phyloP scores from a whole-genome alignment of 768 basidiomycete genomes.

The Hydnomerulius pinastri region DNA sequence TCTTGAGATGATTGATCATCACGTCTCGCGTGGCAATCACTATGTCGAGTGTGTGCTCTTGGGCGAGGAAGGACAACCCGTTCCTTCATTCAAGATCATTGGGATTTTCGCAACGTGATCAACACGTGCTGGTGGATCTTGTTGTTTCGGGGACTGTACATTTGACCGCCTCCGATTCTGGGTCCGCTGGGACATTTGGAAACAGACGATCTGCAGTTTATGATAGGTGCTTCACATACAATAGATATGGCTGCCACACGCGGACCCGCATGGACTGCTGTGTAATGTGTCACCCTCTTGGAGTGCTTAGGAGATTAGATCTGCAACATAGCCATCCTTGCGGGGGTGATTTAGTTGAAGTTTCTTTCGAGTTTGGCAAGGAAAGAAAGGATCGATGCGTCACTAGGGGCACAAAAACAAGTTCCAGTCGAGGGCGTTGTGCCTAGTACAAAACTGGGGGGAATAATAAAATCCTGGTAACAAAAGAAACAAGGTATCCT shows the following conservation, averaged over 20 bases:
- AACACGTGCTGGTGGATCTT: neutral
- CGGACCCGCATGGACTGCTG: neutral
- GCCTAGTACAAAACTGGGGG: too few relatives aligned
- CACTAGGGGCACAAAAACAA: too few relatives aligned
- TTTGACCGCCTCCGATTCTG: neutral
- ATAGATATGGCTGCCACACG: neutral
- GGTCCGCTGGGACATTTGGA: neutral
- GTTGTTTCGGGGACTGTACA: neutral
- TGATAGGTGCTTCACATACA: neutral
- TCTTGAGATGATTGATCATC: conserved; percentile 82
- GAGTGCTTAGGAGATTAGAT: too few relatives aligned
- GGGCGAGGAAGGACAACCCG: conserved; percentile 83
- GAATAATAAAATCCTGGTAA: too few relatives aligned
- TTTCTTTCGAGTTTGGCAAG: too few relatives aligned
- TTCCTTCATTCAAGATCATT: conserved; percentile 86
- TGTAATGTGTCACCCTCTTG: too few relatives aligned
- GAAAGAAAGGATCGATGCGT: too few relatives aligned
- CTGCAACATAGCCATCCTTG: too few relatives aligned
- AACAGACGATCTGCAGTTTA: neutral
- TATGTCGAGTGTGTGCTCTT: conserved; percentile 88
- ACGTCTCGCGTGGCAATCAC: conserved; percentile 85
- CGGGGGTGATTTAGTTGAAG: too few relatives aligned
- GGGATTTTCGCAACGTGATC: conserved; percentile 81
- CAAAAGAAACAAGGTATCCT: too few relatives aligned
- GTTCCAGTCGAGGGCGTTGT: too few relatives aligned